Base-by-base conservation (phyloP, 2,329 filamentous ascomycete species). In the Thelonectria rubi region DNA sequence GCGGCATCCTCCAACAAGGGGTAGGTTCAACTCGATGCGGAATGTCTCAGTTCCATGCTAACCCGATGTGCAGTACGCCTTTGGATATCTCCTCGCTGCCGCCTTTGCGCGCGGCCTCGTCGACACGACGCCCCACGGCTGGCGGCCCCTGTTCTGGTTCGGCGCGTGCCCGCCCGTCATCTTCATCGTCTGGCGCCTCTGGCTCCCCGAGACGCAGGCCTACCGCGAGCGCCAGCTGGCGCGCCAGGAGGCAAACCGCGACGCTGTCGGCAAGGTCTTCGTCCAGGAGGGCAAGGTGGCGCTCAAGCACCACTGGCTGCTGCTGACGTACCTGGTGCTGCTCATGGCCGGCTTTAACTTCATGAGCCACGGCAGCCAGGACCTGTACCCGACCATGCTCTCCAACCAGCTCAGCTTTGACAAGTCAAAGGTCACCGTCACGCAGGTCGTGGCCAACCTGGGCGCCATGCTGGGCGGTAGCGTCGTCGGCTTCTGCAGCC, bases 281-380 rank as follows among this genome's bases (percentile, higher is more conserved):
- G 55, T 94, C 24, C 78, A 83, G 1, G 92, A 97, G 77, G 92
- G 91, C 63, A 91, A 91, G 70, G 86, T 94, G 0, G 93, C 92
- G 0, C 72, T 97, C 30, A 89, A 87, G 76, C 85, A 87, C 11
- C 92, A 97, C 76, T 97, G 93, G 93, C 66, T 92, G 14, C 77
- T 96, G 2, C 81, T 97, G 58, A 80, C 88, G 37, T 97, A 97
- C 77, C 82, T 97, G 59, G 91, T 97, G 7, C 80, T 97, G 18
- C 81, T 97, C 40, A 96, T 96, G 92, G 90, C 92, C 2, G 92
- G 92, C 4, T 95, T 97, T 81, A 97, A 96, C 78, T 96, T 95
- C 74, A 93, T 95, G 91, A 91, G 88, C 17, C 91, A 94, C 73
- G 91, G 91, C 55, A 90, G 87, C 20, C 76, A 91, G 74, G 85